These are phyloP conservation scores for Phyllosticta capitalensis DNA, from an alignment of 2,329 filamentous ascomycete genomes.

Conservation along the genomic window DNA sequence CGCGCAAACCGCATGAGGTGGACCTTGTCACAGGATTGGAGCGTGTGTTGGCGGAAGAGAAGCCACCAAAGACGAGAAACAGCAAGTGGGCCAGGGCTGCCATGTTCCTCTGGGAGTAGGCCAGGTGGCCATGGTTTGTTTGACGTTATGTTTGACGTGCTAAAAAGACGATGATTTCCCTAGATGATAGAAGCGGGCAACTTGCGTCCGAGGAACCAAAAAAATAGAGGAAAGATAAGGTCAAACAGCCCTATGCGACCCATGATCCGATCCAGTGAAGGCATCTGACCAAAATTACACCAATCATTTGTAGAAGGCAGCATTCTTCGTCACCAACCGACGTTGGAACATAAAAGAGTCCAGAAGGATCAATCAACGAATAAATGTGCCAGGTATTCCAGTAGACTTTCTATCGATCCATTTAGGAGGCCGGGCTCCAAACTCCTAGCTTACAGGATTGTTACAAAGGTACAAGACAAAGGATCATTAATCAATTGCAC, in stretches of 20 bases:
- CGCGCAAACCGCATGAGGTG: constrained; percentile 38
- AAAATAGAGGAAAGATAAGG: neutral
- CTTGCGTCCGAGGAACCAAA: neutral
- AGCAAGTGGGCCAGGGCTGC: constrained; percentile 19
- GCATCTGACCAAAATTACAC: neutral
- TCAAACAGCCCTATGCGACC: neutral
- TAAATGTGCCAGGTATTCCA: no score
- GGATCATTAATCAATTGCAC: no score
- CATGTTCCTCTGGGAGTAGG: constrained; percentile 19
- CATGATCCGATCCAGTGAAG: neutral
- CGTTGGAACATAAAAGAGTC: no score
- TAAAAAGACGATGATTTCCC: neutral
- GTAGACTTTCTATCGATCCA: no score
- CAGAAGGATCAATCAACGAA: no score
- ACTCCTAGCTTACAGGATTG: no score
- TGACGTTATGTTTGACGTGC: neutral
- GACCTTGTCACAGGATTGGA: constrained; percentile 41
- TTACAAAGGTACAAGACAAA: no score
- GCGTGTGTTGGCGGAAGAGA: constrained; percentile 24
- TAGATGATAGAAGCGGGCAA: neutral
- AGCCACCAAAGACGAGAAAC: constrained; percentile 18
- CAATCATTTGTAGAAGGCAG: no score
- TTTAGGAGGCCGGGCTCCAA: no score
- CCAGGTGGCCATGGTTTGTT: neutral
- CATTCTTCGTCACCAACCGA: no score